phyloP scores from a whole-genome alignment of 108 stramenopile species.

The Cyclotella sp. region DNA sequence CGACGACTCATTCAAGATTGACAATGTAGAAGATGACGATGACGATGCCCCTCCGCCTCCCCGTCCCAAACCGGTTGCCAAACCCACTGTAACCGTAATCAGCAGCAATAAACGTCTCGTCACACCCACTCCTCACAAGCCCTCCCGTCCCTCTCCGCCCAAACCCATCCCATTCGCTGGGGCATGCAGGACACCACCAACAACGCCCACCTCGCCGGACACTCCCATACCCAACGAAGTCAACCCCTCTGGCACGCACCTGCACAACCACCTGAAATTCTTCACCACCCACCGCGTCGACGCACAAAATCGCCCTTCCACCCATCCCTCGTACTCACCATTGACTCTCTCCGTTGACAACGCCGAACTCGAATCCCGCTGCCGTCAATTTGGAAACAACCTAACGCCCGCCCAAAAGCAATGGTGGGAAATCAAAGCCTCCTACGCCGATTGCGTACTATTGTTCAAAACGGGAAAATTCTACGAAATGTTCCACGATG shows the following conservation, averaged over 20 bases:
- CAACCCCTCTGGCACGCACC: constrained; percentile 74
- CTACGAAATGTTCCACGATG: constrained; percentile 94
- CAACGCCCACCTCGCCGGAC: not conserved
- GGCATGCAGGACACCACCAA: too few relatives aligned
- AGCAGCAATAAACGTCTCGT: not conserved
- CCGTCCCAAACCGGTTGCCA: too few relatives aligned
- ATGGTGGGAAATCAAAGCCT: constrained; percentile 98
- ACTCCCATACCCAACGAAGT: constrained; percentile 21
- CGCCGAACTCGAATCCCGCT: constrained; percentile 53
- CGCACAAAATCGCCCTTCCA: constrained; percentile 52
- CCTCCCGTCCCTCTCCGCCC: not conserved
- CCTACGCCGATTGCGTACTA: constrained; percentile 95
- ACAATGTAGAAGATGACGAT: too few relatives aligned
- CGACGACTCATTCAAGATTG: too few relatives aligned
- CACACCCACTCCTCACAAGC: not conserved
- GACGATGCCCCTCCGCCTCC: too few relatives aligned
- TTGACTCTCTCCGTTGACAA: constrained; percentile 82
- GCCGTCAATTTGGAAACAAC: constrained; percentile 43
- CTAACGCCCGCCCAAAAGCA: constrained; percentile 91
- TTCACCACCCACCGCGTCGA: constrained; percentile 80
- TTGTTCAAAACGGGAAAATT: constrained; percentile 99
- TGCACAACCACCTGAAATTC: constrained; percentile 90
- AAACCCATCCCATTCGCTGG: not conserved
- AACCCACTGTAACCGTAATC: not conserved
- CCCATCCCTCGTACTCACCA: constrained; percentile 86